Percentiles rank a stretch among this genome's conserved stretches.
phyloP scores from a whole-genome alignment of 2,329 filamentous ascomycete genomes.

The Neofusicoccum sp. region DNA sequence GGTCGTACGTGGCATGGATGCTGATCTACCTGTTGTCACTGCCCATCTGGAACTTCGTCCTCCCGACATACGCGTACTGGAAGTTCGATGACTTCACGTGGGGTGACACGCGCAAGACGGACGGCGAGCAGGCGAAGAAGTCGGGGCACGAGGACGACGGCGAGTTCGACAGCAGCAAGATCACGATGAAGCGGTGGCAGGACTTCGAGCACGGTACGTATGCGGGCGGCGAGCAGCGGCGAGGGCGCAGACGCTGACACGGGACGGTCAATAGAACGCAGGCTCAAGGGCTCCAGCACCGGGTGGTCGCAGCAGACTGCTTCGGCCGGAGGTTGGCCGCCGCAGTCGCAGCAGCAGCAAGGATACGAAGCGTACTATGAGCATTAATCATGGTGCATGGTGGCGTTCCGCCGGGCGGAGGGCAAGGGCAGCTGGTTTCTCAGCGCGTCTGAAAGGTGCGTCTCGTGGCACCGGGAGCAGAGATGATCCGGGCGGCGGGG shows the following conservation, averaged over 20 bases:
- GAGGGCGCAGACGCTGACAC: conserved; percentile 27
- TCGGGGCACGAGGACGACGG: conserved; percentile 84
- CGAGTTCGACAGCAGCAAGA: conserved; percentile 97
- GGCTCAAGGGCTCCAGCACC: conserved; percentile 38
- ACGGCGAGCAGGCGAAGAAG: conserved; percentile 84
- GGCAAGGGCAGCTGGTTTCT: conserved; percentile 6
- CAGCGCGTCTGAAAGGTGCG: conserved; percentile 9
- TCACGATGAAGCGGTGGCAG: conserved; percentile 98
- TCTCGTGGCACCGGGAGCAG: conserved; percentile 8
- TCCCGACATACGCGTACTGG: conserved; percentile 95
- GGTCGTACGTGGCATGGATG: conserved; percentile 96
- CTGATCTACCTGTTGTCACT: conserved; percentile 89
- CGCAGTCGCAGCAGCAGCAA: conserved; percentile 31
- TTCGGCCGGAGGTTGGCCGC: conserved; percentile 35
- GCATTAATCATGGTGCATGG: conserved; percentile 25
- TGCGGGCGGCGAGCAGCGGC: not conserved
- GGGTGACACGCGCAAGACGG: conserved; percentile 96
- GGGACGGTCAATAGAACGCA: conserved; percentile 37
- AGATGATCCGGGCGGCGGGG: not conserved
- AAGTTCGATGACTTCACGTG: conserved; percentile 99
- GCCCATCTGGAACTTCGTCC: conserved; percentile 95
- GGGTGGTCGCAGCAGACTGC: conserved; percentile 29
- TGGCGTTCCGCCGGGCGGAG: conserved; percentile 3
- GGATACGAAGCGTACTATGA: conserved; percentile 42
- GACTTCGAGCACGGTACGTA: conserved; percentile 79